Evolutionary conservation across 768 basidiomycete species (phyloP).

Genomic region (Peribolospora baueri): DNA sequence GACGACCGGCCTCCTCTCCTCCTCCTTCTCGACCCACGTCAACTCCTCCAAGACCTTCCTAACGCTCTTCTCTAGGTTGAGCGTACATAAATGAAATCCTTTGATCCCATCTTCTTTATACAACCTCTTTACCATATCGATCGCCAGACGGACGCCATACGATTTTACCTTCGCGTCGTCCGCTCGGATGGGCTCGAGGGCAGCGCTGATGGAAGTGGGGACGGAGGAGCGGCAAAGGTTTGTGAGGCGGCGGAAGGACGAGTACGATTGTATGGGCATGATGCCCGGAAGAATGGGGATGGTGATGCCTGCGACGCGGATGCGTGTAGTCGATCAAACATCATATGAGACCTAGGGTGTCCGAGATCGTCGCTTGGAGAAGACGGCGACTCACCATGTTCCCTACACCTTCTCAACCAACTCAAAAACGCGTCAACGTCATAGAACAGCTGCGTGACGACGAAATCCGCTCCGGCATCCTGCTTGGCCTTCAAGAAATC

Average conservation of each 20-base stretch:
- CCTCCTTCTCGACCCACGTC: conserved; percentile 29
- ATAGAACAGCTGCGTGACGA: conserved; percentile 91
- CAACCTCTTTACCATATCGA: conserved; percentile 41
- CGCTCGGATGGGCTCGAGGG: conserved; percentile 54
- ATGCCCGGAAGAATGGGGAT: conserved; percentile 84
- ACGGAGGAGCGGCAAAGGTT: conserved; percentile 66
- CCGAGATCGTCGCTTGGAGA: neutral
- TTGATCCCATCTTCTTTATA: conserved; percentile 43
- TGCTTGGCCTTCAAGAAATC: conserved; percentile 59
- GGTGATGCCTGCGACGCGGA: conserved; percentile 37
- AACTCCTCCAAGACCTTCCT: conserved; percentile 58
- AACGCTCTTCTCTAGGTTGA: conserved; percentile 92
- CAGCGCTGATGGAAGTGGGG: conserved; percentile 38
- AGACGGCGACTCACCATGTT: conserved; percentile 31
- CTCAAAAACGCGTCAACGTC: conserved; percentile 63
- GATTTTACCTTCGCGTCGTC: conserved; percentile 87
- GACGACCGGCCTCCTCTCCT: too few species aligned
- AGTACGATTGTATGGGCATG: conserved; percentile 94
- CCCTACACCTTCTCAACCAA: conserved; percentile 53
- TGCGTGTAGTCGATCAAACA: neutral
- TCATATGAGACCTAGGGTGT: too few species aligned
- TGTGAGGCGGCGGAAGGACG: conserved; percentile 70
- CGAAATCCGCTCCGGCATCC: conserved; percentile 83
- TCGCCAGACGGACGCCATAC: conserved; percentile 68
- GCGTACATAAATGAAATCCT: conserved; percentile 81